Percentiles rank a stretch among this genome's conserved stretches.
These are phyloP conservation scores for Blastobotrys arbuscula DNA, from an alignment of 1,139 yeast species.

Conservation along the genomic window DNA sequence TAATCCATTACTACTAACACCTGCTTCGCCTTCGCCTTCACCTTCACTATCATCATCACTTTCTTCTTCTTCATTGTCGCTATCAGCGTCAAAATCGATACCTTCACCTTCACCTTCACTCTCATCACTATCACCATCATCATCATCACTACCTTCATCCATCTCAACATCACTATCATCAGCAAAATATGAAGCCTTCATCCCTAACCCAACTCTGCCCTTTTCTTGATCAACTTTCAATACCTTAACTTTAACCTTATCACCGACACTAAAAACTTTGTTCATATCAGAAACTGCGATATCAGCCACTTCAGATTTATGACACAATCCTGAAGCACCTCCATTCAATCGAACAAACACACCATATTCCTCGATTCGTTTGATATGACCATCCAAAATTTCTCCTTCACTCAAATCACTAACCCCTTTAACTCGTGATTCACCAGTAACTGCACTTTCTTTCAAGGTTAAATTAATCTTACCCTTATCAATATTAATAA, in stretches of 20 bases:
- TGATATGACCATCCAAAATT: constrained; percentile 65
- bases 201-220: constrained; percentile 77
- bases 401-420: constrained; percentile 63
- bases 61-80: constrained; percentile 25
- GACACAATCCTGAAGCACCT: constrained; percentile 81
- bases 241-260: constrained; percentile 79
- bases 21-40: constrained; percentile 27
- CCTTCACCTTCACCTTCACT: constrained; percentile 18
- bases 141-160: constrained; percentile 31
- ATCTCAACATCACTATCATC: constrained; percentile 37
- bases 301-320: constrained; percentile 80
- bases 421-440: constrained; percentile 37
- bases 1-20: constrained; percentile 44
- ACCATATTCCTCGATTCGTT: constrained; percentile 80
- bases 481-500: constrained; percentile 52
- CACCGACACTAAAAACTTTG: constrained; percentile 77
- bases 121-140: constrained; percentile 27
- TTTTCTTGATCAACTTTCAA: constrained; percentile 57
- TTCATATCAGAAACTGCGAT: constrained; percentile 46
- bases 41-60: constrained; percentile 29
- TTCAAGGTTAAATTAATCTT: constrained; percentile 68
- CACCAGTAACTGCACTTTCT: constrained; percentile 72
- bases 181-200: constrained; percentile 87
- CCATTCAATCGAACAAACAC: constrained; percentile 80
- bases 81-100: constrained; percentile 30